Conservation (phyloP, 768 basidiomycete species). For the Mycena belliarum region DNA sequence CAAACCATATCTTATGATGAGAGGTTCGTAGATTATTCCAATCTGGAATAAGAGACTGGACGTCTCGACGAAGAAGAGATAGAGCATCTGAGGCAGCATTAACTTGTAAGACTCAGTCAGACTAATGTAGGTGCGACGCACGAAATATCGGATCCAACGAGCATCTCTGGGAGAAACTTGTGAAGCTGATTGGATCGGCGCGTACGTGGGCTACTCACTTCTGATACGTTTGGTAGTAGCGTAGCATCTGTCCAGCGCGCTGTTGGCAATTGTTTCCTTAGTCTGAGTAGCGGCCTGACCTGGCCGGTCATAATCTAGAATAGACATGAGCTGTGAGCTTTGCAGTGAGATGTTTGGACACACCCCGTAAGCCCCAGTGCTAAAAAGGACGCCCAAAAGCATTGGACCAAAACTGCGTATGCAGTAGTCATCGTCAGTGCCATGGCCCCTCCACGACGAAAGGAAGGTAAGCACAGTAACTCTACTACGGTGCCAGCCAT, state of each 20-base stretch:
- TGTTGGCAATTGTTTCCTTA: not conserved
- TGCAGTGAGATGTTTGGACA: not conserved
- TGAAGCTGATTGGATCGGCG: not conserved
- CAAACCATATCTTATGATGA: constrained; percentile 18
- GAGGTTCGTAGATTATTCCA: constrained; percentile 18
- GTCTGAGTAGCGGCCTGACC: not conserved
- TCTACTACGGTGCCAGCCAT: constrained; percentile 22
- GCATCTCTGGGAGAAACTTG: constrained; percentile 14
- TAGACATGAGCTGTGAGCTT: not conserved
- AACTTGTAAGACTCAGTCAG: not conserved
- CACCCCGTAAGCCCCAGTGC: constrained; percentile 11
- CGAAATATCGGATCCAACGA: constrained; percentile 18
- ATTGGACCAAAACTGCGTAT: constrained; percentile 16
- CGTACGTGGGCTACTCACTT: not conserved
- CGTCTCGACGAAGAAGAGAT: constrained; percentile 13
- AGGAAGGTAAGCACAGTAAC: constrained; percentile 10
- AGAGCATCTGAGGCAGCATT: constrained; percentile 3
- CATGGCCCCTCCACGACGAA: not conserved
- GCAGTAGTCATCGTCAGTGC: not conserved
- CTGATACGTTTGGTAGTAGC: constrained; percentile 13
- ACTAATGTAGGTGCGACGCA: not conserved
- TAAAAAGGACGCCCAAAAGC: constrained; percentile 19
- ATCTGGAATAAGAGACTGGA: constrained; percentile 12
- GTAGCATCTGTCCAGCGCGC: constrained; percentile 13
- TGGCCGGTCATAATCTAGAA: constrained; percentile 15